Conservation (phyloP, 2,329 filamentous ascomycete genomes). For the Aspergillus bombycis region DNA sequence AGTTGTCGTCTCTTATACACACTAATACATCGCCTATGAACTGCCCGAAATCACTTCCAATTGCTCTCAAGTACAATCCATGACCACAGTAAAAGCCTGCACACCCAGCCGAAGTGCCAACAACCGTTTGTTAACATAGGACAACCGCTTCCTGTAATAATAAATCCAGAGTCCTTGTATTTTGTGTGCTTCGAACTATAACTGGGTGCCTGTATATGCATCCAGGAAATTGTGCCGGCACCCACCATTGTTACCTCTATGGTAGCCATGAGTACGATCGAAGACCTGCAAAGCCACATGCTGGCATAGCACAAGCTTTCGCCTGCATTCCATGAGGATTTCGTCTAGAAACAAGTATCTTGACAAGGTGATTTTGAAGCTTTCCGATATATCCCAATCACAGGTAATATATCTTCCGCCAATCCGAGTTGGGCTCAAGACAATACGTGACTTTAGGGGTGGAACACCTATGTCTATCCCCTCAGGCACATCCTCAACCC, state of each 20-base stretch:
- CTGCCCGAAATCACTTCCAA: background rate
- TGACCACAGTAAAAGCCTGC: background rate
- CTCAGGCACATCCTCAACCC: background rate
- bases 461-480: background rate
- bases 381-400: no score
- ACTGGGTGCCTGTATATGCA: no score
- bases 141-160: background rate
- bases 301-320: background rate
- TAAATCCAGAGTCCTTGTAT: background rate
- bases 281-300: background rate
- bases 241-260: background rate
- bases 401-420: background rate
- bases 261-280: background rate
- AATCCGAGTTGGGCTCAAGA: background rate
- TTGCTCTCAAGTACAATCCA: background rate
- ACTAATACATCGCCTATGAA: no score
- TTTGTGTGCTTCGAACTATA: no score
- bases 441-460: background rate
- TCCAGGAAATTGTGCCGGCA: background rate
- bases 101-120: background rate
- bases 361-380: background rate
- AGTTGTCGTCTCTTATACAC: no score
- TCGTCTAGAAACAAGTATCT: background rate
- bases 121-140: background rate
- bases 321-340: background rate